phyloP scores from a whole-genome alignment of 1,139 yeast genomes.

The Sugiyamaella pinicola region DNA sequence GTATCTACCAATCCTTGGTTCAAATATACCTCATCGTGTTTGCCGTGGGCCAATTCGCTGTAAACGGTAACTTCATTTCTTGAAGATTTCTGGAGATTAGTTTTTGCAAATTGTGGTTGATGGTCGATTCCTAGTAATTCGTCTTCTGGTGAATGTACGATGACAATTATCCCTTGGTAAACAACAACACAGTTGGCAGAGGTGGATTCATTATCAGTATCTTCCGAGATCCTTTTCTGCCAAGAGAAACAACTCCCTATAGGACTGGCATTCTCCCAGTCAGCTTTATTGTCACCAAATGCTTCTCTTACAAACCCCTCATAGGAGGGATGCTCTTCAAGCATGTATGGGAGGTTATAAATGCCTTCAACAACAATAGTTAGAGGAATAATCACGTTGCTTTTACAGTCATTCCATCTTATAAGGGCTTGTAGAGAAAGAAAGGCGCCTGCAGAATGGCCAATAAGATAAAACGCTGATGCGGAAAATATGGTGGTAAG shows the following conservation, averaged over 20 bases:
- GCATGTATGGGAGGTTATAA: slow-evolving; percentile 47
- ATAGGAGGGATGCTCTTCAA: slow-evolving; percentile 52
- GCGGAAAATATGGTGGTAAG: slow-evolving; percentile 38
- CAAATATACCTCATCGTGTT: slow-evolving; percentile 38
- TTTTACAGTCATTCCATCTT: slow-evolving; percentile 15
- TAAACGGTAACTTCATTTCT: slow-evolving; percentile 15
- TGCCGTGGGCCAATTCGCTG: slow-evolving; percentile 34
- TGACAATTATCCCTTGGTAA: slow-evolving; percentile 27
- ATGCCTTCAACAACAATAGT: slow-evolving; percentile 55
- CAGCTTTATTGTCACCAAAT: slow-evolving; percentile 42
- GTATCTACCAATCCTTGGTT: slow-evolving; percentile 19
- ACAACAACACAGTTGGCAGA: slow-evolving; percentile 4
- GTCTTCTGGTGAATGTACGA: slow-evolving; percentile 45
- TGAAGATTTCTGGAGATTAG: slow-evolving; percentile 27
- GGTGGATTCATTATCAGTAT: neutral
- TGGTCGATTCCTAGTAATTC: slow-evolving; percentile 40
- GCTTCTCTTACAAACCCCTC: slow-evolving; percentile 49
- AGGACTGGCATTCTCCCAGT: slow-evolving; percentile 41
- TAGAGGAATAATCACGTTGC: slow-evolving; percentile 26
- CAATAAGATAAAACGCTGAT: slow-evolving; percentile 50
- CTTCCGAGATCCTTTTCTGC: neutral
- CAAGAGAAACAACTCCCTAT: slow-evolving; percentile 23
- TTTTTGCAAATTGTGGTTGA: slow-evolving; percentile 39
- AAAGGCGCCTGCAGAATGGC: slow-evolving; percentile 87
- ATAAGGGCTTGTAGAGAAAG: slow-evolving; percentile 58